A percentile compares a stretch with the other conserved stretches of the same genome.
phyloP scores from a whole-genome alignment of 106 monocot genomes.

The Dactylorhiza incarnata region DNA sequence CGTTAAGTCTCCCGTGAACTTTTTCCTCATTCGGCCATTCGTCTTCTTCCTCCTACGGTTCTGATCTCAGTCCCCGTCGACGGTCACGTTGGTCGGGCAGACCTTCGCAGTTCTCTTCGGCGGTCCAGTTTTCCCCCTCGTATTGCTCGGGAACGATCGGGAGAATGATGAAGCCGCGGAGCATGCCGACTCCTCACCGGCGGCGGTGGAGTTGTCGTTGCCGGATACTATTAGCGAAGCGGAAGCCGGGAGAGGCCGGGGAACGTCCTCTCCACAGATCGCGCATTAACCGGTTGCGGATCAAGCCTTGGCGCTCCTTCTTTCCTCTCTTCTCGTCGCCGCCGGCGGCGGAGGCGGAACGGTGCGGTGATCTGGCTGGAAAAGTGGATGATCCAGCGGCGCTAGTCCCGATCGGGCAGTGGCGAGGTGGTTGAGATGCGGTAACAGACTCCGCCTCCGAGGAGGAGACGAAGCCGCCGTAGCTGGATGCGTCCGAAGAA shows the following conservation, averaged over 20 bases:
- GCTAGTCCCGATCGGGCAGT: slow-evolving; percentile 18
- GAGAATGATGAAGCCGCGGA: slow-evolving; percentile 58
- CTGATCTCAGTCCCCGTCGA: neutral
- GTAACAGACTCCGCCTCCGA: slow-evolving; percentile 60
- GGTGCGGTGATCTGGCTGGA: neutral
- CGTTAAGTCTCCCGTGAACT: no score
- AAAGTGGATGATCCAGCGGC: neutral
- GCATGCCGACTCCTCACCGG: slow-evolving; percentile 20
- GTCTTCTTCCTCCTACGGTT: no score
- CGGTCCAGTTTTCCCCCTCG: neutral
- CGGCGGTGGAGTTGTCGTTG: slow-evolving; percentile 4
- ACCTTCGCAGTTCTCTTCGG: slow-evolving; percentile 35
- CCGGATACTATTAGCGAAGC: slow-evolving; percentile 19
- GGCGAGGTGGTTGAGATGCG: slow-evolving; percentile 1
- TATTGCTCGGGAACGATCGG: slow-evolving; percentile 52
- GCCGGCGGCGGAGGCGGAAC: neutral
- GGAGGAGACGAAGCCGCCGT: slow-evolving; percentile 78
- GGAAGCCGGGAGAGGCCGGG: slow-evolving; percentile 40
- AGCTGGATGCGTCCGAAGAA: slow-evolving; percentile 42
- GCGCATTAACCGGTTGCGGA: slow-evolving; percentile 15
- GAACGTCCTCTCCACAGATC: slow-evolving; percentile 32
- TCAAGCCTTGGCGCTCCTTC: slow-evolving; percentile 16
- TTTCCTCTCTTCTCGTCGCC: neutral
- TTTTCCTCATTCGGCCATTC: no score
- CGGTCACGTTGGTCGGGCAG: slow-evolving; percentile 19